These are phyloP conservation scores for Aspergillus brasiliensis DNA, from an alignment of 2,329 filamentous ascomycete species.

Conservation along the genomic window DNA sequence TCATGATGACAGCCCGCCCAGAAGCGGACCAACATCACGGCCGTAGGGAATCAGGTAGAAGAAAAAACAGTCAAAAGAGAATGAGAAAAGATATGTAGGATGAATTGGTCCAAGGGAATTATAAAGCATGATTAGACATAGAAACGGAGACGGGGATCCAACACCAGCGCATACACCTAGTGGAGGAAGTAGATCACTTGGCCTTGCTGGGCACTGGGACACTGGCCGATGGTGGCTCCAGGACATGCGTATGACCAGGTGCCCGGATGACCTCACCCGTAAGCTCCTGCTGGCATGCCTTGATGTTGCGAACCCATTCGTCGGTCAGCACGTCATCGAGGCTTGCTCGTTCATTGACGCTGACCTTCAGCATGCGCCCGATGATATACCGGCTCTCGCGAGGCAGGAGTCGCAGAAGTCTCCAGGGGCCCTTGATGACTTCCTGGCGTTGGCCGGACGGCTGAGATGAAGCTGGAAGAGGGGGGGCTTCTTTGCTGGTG, in stretches of 20 bases:
- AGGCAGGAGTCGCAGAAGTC: constrained; percentile 81
- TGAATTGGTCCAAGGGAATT: constrained; percentile 5
- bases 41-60: constrained; percentile 11
- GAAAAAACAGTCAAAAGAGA: constrained; percentile 7
- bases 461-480: constrained; percentile 33
- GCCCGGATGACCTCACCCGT: constrained; percentile 72
- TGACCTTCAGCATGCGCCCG: constrained; percentile 85
- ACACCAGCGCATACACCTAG: constrained; percentile 12
- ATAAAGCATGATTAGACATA: constrained; percentile 13
- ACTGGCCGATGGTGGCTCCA: constrained; percentile 64
- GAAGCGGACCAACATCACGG: constrained; percentile 1
- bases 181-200: constrained; percentile 26
- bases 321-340: constrained; percentile 86
- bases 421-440: constrained; percentile 89
- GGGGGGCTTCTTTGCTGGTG: constrained; percentile 44
- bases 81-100: constrained; percentile 7
- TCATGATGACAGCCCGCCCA: constrained; percentile 5
- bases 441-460: constrained; percentile 56
- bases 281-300: constrained; percentile 79
- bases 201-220: constrained; percentile 40
- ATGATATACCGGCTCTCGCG: constrained; percentile 89
- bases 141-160: constrained; percentile 9
- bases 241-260: constrained; percentile 77
- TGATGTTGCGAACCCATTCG: constrained; percentile 82
- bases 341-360: constrained; percentile 78